Base-by-base conservation (phyloP, 2,329 filamentous ascomycete genomes). In the Botrytis paeoniae region DNA sequence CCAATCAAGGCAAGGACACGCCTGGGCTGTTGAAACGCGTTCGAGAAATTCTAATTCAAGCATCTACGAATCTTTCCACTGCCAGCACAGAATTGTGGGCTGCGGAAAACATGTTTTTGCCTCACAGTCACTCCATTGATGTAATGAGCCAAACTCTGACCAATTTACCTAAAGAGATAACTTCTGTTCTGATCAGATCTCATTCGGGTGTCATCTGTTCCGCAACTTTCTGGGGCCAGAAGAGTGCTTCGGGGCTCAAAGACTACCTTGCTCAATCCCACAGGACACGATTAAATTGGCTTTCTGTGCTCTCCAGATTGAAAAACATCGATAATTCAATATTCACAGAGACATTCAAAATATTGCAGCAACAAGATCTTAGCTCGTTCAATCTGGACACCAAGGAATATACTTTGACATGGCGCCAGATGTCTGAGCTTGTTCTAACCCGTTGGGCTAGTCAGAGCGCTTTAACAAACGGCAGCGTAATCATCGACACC, bases 381-480 rank as follows among this genome's bases (percentile, higher is more conserved):
- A 39, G 25, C 41, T 51, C n/a, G n/a, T 61, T 43, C 18, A 48
- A 29, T 63, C 45, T 62, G 60, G 51, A 62, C 25, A 57, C 18
- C 29, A 41, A 32, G n/a, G n/a, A 37, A 69, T 59, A 71, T 51
- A 32, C n/a, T 57, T 32, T 74, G n/a, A 61, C 51, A 25, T 48
- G 51, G 59, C 51, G 54, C n/a, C 65, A 73, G 51, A 65, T 71
- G 22, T 64, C 51, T 37, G 68, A 66, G 22, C 51, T 75, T 51
- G n/a, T 74, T 25, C 73, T 80, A 39, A 65, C 73, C 35, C 75
- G 75, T 51, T 80, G 78, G 79, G 75, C 74, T 25, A 74, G 69
- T 45, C 77, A 74, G 61, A 71, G 63, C 8, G 32, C 65, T 39
- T 37, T 78, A 5, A 59, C 45, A 32, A 63, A 75, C 37, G 65